Conservation (phyloP, 2,329 filamentous ascomycete genomes). For the Aspergillus calidoustus region DNA sequence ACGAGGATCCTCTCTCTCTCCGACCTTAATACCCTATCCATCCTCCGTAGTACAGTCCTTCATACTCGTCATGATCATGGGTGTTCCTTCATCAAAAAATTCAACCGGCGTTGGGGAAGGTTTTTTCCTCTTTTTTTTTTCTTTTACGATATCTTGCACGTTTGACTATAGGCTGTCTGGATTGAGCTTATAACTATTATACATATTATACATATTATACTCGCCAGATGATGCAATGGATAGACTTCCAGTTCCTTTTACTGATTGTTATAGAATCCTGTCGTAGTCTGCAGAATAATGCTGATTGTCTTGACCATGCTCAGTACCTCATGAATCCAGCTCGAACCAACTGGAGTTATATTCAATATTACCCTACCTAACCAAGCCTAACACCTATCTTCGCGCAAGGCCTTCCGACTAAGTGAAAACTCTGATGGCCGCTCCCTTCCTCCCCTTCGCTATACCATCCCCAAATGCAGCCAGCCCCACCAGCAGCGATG, state of each 20-base stretch:
- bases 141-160: not conserved
- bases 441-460: too few species aligned
- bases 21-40: slow-evolving; percentile 18
- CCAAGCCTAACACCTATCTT: too few species aligned
- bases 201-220: not conserved
- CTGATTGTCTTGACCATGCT: too few species aligned
- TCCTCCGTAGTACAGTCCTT: slow-evolving; percentile 27
- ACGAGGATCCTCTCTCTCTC: slow-evolving; percentile 26
- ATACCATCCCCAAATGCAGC: too few species aligned
- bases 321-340: too few species aligned
- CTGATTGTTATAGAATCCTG: not conserved
- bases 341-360: too few species aligned
- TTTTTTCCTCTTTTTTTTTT: not conserved
- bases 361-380: too few species aligned
- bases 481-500: too few species aligned
- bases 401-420: too few species aligned
- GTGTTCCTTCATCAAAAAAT: not conserved
- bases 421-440: too few species aligned
- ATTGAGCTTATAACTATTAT: too few species aligned
- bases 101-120: not conserved
- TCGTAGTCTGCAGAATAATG: not conserved
- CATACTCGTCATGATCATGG: not conserved
- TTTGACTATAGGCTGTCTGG: not conserved
- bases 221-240: not conserved
- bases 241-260: not conserved